phyloP scores from a whole-genome alignment of 2,329 filamentous ascomycete species.

The Zalaria sp. region DNA sequence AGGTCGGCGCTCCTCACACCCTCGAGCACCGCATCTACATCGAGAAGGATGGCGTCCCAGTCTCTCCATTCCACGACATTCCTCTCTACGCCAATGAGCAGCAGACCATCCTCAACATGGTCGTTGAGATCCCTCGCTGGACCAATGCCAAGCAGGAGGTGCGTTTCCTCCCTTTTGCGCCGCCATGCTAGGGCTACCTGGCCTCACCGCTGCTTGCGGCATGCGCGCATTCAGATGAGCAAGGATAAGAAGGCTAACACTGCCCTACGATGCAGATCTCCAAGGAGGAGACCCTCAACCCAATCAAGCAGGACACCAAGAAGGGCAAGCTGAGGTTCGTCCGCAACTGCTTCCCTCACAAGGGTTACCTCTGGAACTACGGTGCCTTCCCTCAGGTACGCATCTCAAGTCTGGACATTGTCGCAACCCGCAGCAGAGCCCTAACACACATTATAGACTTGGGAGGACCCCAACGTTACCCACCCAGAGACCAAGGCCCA shows the following conservation, averaged over 20 bases:
- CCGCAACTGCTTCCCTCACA: slow-evolving; percentile 99
- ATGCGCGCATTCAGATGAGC: background rate
- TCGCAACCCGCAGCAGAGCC: background rate
- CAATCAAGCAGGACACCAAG: slow-evolving; percentile 99
- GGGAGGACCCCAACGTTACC: slow-evolving; percentile 92
- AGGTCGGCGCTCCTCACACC: slow-evolving; percentile 80
- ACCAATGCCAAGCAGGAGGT: slow-evolving; percentile 99
- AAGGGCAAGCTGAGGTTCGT: slow-evolving; percentile 99
- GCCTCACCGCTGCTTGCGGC: too few relatives aligned
- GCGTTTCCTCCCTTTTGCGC: slow-evolving; percentile 22
- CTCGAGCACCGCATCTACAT: slow-evolving; percentile 95
- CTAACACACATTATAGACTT: slow-evolving; percentile 52
- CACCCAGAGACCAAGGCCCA: slow-evolving; percentile 99
- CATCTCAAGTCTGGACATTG: slow-evolving; percentile 1
- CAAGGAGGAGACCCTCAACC: slow-evolving; percentile 96
- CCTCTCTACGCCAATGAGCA: slow-evolving; percentile 94
- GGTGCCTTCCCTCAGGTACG: slow-evolving; percentile 94
- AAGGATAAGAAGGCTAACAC: background rate
- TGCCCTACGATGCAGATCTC: slow-evolving; percentile 54
- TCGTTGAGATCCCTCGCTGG: slow-evolving; percentile 99
- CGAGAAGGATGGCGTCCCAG: slow-evolving; percentile 87
- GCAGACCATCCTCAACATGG: slow-evolving; percentile 95
- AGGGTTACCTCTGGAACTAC: slow-evolving; percentile 99
- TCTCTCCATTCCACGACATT: slow-evolving; percentile 97
- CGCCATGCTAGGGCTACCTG: background rate